phyloP scores from a whole-genome alignment of 805 yeast genomes.

The Maudiozyma bulderi region DNA sequence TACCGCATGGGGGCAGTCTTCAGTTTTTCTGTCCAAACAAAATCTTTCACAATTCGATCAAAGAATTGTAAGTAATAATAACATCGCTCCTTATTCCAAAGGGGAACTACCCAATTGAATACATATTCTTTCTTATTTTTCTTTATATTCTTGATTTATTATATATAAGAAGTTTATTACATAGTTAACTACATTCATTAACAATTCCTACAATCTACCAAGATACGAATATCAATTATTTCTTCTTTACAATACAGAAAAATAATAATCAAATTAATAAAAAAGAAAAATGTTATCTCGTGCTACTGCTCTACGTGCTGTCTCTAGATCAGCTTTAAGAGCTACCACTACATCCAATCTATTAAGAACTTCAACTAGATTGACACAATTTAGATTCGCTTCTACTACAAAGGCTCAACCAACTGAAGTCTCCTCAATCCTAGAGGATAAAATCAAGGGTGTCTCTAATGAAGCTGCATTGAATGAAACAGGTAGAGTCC shows the following conservation, averaged over 20 bases:
- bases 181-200: background rate
- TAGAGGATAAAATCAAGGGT: conserved; percentile 99
- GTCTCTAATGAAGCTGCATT: conserved; percentile 94
- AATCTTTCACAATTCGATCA: background rate
- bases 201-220: too few relatives aligned
- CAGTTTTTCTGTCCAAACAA: background rate
- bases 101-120: too few relatives aligned
- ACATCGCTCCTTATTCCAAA: too few relatives aligned
- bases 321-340: conserved; percentile 70
- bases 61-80: too few relatives aligned
- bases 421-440: conserved; percentile 97
- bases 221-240: too few relatives aligned
- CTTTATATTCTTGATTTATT: too few relatives aligned
- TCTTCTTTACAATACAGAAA: background rate
- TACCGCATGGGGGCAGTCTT: background rate
- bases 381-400: conserved; percentile 52
- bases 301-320: conserved; percentile 75
- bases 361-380: conserved; percentile 25
- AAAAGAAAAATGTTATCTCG: conserved; percentile 58
- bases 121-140: too few relatives aligned
- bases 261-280: background rate
- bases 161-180: too few relatives aligned
- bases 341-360: conserved; percentile 29
- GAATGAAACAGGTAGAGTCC: conserved; percentile 98
- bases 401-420: conserved; percentile 84